Evolutionary conservation across 2,329 filamentous ascomycete species (phyloP), one percentile per base, ranked within the genome.

Genomic region (Stemphylium beticola): DNA sequence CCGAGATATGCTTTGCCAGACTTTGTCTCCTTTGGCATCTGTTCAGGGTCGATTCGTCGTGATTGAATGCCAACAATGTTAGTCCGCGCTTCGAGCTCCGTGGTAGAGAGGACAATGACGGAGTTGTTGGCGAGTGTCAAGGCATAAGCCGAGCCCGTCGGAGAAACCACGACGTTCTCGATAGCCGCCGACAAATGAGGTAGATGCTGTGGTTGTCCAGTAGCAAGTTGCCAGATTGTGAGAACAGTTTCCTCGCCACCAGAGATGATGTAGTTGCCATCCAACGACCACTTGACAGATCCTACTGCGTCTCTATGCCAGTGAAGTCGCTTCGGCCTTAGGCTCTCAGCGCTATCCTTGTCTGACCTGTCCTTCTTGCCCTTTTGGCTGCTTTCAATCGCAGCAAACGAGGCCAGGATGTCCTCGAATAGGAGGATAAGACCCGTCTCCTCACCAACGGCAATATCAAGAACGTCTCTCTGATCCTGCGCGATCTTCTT

Each of bases 251-350:
- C 95, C 18, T 87, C 86, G 29, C 95, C 95, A 69, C 95, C 95
- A 52, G 95, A 98, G 47, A 99, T 88, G 55, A 99, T 78, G 74
- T 99, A 99, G 71, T 96, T 92, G 45, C 91, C 93, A 81, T 99
- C 95, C 63, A 82, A 82, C 12, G 95, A 97, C 90, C 93, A 98
- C 75, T 95, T 96, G 53, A 96, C 82, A 9, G 91, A 84, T 65
- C 90, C 88, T 8, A 97, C 92, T 43, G 88, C 85, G 64, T 88
- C 87, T 65, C 92, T 85, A 75, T 99, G 95, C 95, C 95, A 99
- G 74, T 98, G 95, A 48, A 93, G 81, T 60, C 88, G 89, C 52
- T 88, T 86, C 17, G 83, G 81, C 36, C 84, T 71, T 12, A 81
- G 57, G 66, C 70, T 49, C 68, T 77, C 75, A 63, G 79, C 51